Evolutionary conservation across 2,329 filamentous ascomycete genomes (phyloP), one percentile per base, ranked within the genome.

Genomic region (Scortechinia acanthostroma): DNA sequence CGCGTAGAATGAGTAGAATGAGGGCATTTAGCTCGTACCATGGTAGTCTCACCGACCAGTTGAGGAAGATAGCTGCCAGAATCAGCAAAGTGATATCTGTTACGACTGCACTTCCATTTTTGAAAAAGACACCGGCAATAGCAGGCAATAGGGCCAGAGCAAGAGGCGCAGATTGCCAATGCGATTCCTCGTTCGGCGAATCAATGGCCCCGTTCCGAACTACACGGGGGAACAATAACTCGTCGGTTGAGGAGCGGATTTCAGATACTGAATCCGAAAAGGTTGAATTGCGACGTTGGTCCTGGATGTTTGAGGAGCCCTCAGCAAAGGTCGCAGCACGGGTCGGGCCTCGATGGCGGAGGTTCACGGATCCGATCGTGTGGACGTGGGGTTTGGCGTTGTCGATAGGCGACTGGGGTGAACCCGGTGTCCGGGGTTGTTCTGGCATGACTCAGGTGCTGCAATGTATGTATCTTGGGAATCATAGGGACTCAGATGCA

Each of bases 21-120:
- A 40, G 17, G 20, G 35, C 6, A 19, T 6, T 13, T 17, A 19
- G 17, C 6, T 15, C 35, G 6, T 40, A 40, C 35, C 35, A 40
- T 40, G 35, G 35, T 40, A 40, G 35, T 19, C 35, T 13, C 6
- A 40, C 35, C 6, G 35, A 40, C 35, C 35, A 40, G 20, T 40
- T 40, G 6, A 40, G 17, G 17, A 40, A 40, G 20, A 40, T 19
- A 17, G 35, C 35, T 6, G 35, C 35, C 10, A 40, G 17, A 6
- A 40, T 17, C 17, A 40, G 6, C 35, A 40, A 19, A 13, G 35
- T 40, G 10, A 40, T 19, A 19, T 40, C 35, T 6, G 35, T 40
- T 6, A 40, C 35, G 6, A 40, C 10, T 6, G 17, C 35, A 40
- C 35, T 19, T 13, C 35, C 35, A 19, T 40, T 40, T 19, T 40